phyloP scores from a whole-genome alignment of 2,329 filamentous ascomycete species.

The Aspergillus pseudoterreus region DNA sequence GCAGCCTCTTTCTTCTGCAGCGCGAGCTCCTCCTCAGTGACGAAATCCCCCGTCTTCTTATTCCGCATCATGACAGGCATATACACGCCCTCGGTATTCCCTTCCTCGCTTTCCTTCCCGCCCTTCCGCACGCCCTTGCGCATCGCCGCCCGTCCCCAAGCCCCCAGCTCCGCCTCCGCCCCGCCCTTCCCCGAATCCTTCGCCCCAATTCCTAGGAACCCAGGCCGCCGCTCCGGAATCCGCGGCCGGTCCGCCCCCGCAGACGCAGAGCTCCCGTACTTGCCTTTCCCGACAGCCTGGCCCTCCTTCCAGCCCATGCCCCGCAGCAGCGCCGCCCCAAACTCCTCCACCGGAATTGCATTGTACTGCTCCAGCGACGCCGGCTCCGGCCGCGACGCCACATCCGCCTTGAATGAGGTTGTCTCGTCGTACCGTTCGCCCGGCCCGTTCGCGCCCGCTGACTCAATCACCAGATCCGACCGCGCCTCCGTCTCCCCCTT shows the following conservation, averaged over 20 bases:
- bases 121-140: slow-evolving; percentile 55
- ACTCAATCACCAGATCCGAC: slow-evolving; percentile 53
- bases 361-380: slow-evolving; percentile 81
- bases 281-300: slow-evolving; percentile 55
- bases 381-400: slow-evolving; percentile 67
- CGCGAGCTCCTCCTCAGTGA: slow-evolving; percentile 61
- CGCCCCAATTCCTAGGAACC: slow-evolving; percentile 82
- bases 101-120: slow-evolving; percentile 42
- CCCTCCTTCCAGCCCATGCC: slow-evolving; percentile 93
- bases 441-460: slow-evolving; percentile 22
- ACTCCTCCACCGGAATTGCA: slow-evolving; percentile 87
- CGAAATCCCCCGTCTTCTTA: slow-evolving; percentile 58
- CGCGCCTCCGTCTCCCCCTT: slow-evolving; percentile 38
- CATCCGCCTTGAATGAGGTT: slow-evolving; percentile 67
- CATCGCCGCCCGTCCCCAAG: slow-evolving; percentile 67
- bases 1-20: slow-evolving; percentile 45
- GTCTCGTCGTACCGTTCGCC: slow-evolving; percentile 33
- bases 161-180: slow-evolving; percentile 68
- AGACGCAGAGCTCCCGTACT: slow-evolving; percentile 38
- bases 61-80: slow-evolving; percentile 61
- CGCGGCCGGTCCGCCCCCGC: slow-evolving; percentile 53
- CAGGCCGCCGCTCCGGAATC: slow-evolving; percentile 67
- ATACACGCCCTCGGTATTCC: slow-evolving; percentile 49
- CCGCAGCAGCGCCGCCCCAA: slow-evolving; percentile 81
- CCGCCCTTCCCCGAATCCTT: slow-evolving; percentile 61